Evolutionary conservation across 179 eudicot genomes (phyloP), one percentile per base, ranked within the genome.

Genomic region (Silene noctiflora): DNA sequence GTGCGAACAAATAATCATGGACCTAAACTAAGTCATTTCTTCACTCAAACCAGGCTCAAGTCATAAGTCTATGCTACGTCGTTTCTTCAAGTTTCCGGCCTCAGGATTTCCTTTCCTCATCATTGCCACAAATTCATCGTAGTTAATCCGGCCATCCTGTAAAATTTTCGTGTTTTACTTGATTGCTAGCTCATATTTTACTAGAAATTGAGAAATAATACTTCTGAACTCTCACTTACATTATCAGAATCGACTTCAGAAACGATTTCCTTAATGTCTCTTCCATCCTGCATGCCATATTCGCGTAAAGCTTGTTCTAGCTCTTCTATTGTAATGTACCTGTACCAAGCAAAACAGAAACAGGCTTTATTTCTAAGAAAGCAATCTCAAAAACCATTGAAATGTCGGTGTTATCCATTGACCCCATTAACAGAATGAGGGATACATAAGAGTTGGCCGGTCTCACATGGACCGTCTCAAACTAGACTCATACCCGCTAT

Each of bases 241-340:
- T 90, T 73, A 67, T 90, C 96, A 68, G 81, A n/a, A 72, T 90
- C 96, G n/a, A 90, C 88, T 82, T 90, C 96, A 56, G 87, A 81
- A 46, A 90, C 83, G 69, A 89, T 89, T 74, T 90, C 92, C 72
- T 79, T 87, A 21, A 90, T 85, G 79, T 90, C 91, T 78, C 89
- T 85, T 42, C 84, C 92, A 60, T 90, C 85, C 13, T 84, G 80
- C 91, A 90, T 90, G 78, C 96, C 96, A 76, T 71, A 83, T 24
- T 90, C 92, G n/a, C 82, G 83, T 65, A 87, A 76, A 61, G 96
- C 92, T 85, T 90, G 96, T 84, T 90, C 96, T 33, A 90, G 82
- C 81, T 90, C 96, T 80, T 90, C 96, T 62, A 84, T 84, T 2
- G 92, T 89, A 31, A 90, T 90, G 75, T 79, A 90, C 81, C 96